Evolutionary conservation across 2,329 filamentous ascomycete genomes (phyloP), one percentile per base, ranked within the genome.

Genomic region (Aspergillus glaucus): DNA sequence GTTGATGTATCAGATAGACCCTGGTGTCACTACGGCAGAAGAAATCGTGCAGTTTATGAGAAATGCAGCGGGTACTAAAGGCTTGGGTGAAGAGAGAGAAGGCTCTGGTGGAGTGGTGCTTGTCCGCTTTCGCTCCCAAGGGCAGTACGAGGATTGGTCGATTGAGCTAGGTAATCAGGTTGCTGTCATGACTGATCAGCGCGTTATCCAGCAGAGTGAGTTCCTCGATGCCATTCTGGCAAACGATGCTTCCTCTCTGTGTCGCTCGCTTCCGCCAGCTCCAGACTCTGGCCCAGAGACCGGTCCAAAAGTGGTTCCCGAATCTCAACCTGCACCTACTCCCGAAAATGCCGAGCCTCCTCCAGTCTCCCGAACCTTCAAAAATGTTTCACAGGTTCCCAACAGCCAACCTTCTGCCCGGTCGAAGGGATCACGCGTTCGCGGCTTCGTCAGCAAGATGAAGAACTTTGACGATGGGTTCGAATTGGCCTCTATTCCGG

Each of bases 141-240:
- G 83, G 59, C 72, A 77, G 9, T 70, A 76, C 55, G 69, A 77
- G 47, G 73, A 79, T 8, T 95, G 88, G 88, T 88, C 81, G 51
- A 75, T 79, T 14, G 72, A 82, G 2, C 84, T 95, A 56, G 79
- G 85, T 55, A 84, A 78, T 4, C 72, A 82, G 6, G 80, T 94
- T 14, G 87, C 90, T 2, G 65, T 85, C 17, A 76, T 81, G 42
- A 78, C 94, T 10, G 85, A 90, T 52, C 90, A 95, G 64, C 82
- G 89, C 3, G 84, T 90, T 2, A 85, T 96, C 46, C 84, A 92
- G 57, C 90, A 96, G 62, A 90, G 86, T 50, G 91, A 96, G 59
- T 95, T 98, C 53, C 76, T 98, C 2, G 89, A 95, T 65, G 87
- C 87, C 1, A 93, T 98, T 42, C 71, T 97, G 24, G 82, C 76